Conservation (phyloP, 2,329 filamentous ascomycete species). For the Tolypocladium tropicale region DNA sequence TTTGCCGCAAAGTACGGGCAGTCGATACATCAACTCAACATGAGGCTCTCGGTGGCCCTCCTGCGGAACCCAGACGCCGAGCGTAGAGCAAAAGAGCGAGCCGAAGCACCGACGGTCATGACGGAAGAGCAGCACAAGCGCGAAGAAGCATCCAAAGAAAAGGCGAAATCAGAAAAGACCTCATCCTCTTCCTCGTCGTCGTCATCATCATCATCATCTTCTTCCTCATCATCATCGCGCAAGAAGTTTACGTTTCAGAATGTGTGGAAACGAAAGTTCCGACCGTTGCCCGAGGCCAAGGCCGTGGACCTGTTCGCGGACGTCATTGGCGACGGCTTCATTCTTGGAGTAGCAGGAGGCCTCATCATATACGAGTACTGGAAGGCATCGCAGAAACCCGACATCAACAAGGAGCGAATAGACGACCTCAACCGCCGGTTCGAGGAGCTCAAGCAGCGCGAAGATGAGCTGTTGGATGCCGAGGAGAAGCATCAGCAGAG, state of each 20-base stretch:
- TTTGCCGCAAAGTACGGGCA: slow-evolving; percentile 55
- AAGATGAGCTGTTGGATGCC: slow-evolving; percentile 35
- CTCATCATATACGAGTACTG: slow-evolving; percentile 54
- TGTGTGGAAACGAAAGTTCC: slow-evolving; percentile 53
- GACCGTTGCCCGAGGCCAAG: slow-evolving; percentile 52
- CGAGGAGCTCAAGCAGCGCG: slow-evolving; percentile 37
- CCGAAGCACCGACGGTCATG: slow-evolving; percentile 54
- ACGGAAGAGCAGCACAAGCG: slow-evolving; percentile 50
- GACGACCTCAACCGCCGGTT: slow-evolving; percentile 37
- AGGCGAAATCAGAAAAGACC: slow-evolving; percentile 24
- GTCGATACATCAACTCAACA: slow-evolving; percentile 55
- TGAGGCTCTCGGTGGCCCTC: slow-evolving; percentile 50
- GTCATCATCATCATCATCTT: slow-evolving; percentile 2
- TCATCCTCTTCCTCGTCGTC: slow-evolving; percentile 2
- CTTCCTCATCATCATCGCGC: slow-evolving; percentile 10
- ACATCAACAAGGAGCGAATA: slow-evolving; percentile 43
- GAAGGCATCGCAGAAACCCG: slow-evolving; percentile 48
- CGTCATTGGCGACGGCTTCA: slow-evolving; percentile 53
- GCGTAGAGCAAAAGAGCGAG: slow-evolving; percentile 48
- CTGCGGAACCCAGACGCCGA: slow-evolving; percentile 48
- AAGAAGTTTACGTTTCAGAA: slow-evolving; percentile 29
- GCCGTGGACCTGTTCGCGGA: slow-evolving; percentile 59
- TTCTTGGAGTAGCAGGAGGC: slow-evolving; percentile 45
- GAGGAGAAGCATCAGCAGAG: slow-evolving; percentile 36
- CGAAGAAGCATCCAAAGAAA: slow-evolving; percentile 37